phyloP scores from a whole-genome alignment of 2,329 filamentous ascomycete species.

The Escovopsis sp. region DNA sequence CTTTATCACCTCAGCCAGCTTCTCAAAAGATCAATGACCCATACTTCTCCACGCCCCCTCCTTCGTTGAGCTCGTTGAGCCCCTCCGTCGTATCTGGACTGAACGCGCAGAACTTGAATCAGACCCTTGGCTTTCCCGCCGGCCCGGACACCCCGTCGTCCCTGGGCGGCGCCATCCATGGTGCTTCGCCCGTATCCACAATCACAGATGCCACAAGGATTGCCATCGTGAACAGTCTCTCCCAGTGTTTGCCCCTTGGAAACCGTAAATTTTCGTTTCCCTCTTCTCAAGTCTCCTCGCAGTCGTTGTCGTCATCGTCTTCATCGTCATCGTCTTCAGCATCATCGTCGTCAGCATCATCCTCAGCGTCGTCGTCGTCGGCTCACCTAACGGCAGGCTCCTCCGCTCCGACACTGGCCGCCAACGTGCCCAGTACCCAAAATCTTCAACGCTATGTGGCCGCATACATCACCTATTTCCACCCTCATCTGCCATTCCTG shows the following conservation, averaged over 20 bases:
- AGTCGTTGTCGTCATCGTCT: conserved; percentile 19
- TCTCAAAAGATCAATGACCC: conserved; percentile 55
- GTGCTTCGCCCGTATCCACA: conserved; percentile 44
- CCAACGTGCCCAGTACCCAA: conserved; percentile 59
- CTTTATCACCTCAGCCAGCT: conserved; percentile 65
- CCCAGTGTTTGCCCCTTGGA: conserved; percentile 40
- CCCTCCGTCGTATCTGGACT: conserved; percentile 55
- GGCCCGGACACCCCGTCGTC: conserved; percentile 62
- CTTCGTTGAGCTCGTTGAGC: conserved; percentile 59
- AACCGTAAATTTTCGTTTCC: conserved; percentile 51
- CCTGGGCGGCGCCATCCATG: conserved; percentile 48
- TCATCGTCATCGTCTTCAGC: too few species aligned
- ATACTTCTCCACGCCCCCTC: conserved; percentile 66
- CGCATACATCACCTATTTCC: conserved; percentile 83
- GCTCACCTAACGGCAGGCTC: conserved; percentile 34
- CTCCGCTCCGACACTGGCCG: conserved; percentile 36
- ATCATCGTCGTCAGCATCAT: too few species aligned
- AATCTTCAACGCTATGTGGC: conserved; percentile 84
- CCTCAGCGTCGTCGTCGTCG: background rate
- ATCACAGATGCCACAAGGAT: conserved; percentile 51
- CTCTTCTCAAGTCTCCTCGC: conserved; percentile 34
- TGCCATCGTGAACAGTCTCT: conserved; percentile 45
- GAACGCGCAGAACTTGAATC: conserved; percentile 45
- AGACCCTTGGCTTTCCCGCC: conserved; percentile 47
- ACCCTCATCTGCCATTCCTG: conserved; percentile 88